These are phyloP conservation scores for Salisapilia sapeloensis DNA, from an alignment of 352 stramenopile species.

Conservation along the genomic window DNA sequence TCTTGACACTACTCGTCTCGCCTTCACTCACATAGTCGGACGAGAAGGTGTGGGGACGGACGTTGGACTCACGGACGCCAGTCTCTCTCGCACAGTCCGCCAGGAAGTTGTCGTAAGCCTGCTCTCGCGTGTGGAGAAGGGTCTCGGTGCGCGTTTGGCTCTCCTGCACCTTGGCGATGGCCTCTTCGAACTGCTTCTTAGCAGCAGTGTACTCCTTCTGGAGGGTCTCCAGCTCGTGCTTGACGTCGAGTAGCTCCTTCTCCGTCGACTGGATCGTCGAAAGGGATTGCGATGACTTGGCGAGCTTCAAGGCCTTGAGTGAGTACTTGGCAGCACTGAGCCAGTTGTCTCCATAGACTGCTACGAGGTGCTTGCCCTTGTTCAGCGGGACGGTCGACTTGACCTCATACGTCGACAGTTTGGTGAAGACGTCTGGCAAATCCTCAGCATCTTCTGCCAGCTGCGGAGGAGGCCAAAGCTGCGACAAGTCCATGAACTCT, in stretches of 20 bases:
- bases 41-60: not conserved
- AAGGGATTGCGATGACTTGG: conserved; percentile 27
- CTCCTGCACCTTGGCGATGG: conserved; percentile 38
- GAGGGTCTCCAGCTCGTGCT: conserved; percentile 52
- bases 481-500: conserved; percentile 77
- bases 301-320: conserved; percentile 73
- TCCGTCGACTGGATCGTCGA: conserved; percentile 55
- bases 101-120: conserved; percentile 66
- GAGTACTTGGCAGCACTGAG: conserved; percentile 78
- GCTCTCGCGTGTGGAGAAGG: conserved; percentile 39
- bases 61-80: too few species aligned
- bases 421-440: conserved; percentile 70
- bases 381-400: conserved; percentile 61
- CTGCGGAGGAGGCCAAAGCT: conserved; percentile 45
- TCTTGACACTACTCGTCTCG: not conserved
- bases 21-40: not conserved
- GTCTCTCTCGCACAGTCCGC: conserved; percentile 44
- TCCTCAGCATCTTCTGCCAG: conserved; percentile 37
- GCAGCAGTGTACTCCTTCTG: conserved; percentile 68
- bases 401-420: conserved; percentile 70
- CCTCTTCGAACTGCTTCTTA: conserved; percentile 69
- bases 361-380: conserved; percentile 71
- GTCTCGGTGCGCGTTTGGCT: conserved; percentile 62
- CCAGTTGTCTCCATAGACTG: conserved; percentile 82
- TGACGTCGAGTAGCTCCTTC: conserved; percentile 53